Percentiles rank a stretch among this genome's conserved stretches.
These are phyloP conservation scores for Leccinum solheimii DNA, from an alignment of 1,284 basidiomycete species.

Conservation along the genomic window DNA sequence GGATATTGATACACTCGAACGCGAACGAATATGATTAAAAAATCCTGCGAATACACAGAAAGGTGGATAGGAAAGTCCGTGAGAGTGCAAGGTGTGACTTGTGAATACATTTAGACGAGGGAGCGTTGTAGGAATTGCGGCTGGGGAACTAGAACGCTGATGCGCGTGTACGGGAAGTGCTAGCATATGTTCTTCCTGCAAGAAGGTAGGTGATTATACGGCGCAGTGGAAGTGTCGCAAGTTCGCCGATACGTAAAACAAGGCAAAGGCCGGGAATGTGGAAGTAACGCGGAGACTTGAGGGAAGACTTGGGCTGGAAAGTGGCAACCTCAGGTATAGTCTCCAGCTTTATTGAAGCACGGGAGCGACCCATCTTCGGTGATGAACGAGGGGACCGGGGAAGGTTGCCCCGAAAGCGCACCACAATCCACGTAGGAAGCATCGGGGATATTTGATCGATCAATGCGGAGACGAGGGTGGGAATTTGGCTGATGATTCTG, in stretches of 20 bases:
- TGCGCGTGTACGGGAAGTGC: slow-evolving; percentile 18
- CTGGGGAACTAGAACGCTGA: slow-evolving; percentile 18
- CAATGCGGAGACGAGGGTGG: slow-evolving; percentile 18
- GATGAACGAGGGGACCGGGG: slow-evolving; percentile 33
- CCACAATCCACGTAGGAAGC: slow-evolving; percentile 29
- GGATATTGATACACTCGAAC: slow-evolving; percentile 20
- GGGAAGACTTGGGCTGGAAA: slow-evolving; percentile 29
- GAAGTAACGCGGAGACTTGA: slow-evolving; percentile 16
- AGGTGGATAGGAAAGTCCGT: slow-evolving; percentile 2
- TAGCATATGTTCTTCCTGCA: slow-evolving; percentile 23
- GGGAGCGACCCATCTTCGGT: slow-evolving; percentile 30
- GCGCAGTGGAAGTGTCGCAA: slow-evolving; percentile 33
- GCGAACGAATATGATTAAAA: slow-evolving; percentile 4
- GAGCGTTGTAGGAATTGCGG: background rate
- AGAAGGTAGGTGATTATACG: slow-evolving; percentile 26
- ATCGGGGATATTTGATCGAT: slow-evolving; percentile 26
- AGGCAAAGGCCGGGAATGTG: slow-evolving; percentile 31
- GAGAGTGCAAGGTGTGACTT: slow-evolving; percentile 13
- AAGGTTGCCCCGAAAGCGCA: slow-evolving; percentile 17
- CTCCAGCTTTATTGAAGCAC: slow-evolving; percentile 31
- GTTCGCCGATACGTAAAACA: slow-evolving; percentile 30
- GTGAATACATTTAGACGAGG: slow-evolving; percentile 2
- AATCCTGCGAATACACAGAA: slow-evolving; percentile 15
- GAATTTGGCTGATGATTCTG: slow-evolving; percentile 13
- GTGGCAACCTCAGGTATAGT: slow-evolving; percentile 36